phyloP scores from a whole-genome alignment of 805 yeast genomes.

The Torulaspora indica region DNA sequence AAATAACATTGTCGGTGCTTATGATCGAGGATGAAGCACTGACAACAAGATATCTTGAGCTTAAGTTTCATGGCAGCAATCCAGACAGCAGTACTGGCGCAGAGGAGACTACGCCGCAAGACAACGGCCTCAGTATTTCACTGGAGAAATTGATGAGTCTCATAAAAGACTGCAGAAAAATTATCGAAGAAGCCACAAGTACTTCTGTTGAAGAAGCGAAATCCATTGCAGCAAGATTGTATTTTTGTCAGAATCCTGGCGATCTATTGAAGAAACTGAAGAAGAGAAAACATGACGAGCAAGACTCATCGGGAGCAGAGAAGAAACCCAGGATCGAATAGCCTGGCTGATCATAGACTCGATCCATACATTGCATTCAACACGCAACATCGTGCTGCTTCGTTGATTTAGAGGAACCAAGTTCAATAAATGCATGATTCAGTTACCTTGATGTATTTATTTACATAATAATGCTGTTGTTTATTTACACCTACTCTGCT shows the following conservation, averaged over 20 bases:
- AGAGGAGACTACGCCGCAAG: conserved; percentile 19
- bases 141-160: conserved; percentile 44
- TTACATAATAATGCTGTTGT: conserved; percentile 10
- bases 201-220: conserved; percentile 60
- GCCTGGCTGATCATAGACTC: neutral
- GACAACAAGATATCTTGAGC: conserved; percentile 60
- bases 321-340: conserved; percentile 1
- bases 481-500: conserved; percentile 13
- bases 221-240: conserved; percentile 57
- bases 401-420: neutral
- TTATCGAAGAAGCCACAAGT: conserved; percentile 41
- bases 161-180: conserved; percentile 46
- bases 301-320: neutral
- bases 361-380: neutral
- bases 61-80: conserved; percentile 46
- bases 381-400: neutral
- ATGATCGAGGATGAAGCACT: conserved; percentile 60
- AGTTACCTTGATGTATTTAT: conserved; percentile 5
- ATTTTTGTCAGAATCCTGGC: conserved; percentile 57
- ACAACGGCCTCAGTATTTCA: conserved; percentile 15
- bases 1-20: conserved; percentile 85
- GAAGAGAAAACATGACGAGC: conserved; percentile 32
- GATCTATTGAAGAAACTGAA: conserved; percentile 49
- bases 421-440: conserved; percentile 3
- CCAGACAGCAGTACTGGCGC: conserved; percentile 9